Evolutionary conservation across 2,329 filamentous ascomycete species (phyloP), one percentile per base, ranked within the genome.

Genomic region (Kalmusia sp.): DNA sequence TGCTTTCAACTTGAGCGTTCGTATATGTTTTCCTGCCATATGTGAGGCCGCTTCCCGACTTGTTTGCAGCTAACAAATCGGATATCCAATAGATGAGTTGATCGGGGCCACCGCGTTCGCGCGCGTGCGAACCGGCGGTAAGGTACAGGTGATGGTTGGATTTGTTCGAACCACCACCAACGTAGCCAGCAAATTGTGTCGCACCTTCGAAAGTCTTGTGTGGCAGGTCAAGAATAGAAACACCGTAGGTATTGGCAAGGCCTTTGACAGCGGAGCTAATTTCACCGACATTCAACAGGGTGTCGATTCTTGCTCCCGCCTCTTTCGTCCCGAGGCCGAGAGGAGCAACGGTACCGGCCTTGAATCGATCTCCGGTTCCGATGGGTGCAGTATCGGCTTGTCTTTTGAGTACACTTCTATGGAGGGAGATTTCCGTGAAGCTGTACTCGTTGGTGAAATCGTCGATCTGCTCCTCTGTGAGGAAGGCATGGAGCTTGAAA

Each of bases 61-160:
- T 77, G 57, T 80, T 76, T n/a, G 84, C 84, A 39, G 78, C 77
- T 3, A 87, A 76, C 2, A 87, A 74, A 62, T 87, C 84, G 0
- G 82, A 74, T 24, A 85, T 73, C 70, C 84, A 85, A 73, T 84
- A 85, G 35, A 86, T 68, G 14, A 86, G 72, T 51, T 81, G 76
- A 62, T 87, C 84, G 0, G 83, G 77, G 0, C 79, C 80, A 22
- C 83, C 84, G 7, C 84, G 80, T 69, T 86, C 84, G 21, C 84
- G 81, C 6, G 84, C 81, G 59, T 86, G 84, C 43, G 85, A 78
- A 17, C 76, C 82, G 37, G 78, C 79, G 52, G 80, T 80, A 49
- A 86, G 69, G 63, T 82, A 83, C 24, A 84, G 77, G 28, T 77
- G 76, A 59, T 81, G 80, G 3, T 69, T 69, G 33, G 72, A 68